These are phyloP conservation scores for Hevea brasiliensis DNA, from an alignment of 345 rosid genomes.

Conservation along the genomic window DNA sequence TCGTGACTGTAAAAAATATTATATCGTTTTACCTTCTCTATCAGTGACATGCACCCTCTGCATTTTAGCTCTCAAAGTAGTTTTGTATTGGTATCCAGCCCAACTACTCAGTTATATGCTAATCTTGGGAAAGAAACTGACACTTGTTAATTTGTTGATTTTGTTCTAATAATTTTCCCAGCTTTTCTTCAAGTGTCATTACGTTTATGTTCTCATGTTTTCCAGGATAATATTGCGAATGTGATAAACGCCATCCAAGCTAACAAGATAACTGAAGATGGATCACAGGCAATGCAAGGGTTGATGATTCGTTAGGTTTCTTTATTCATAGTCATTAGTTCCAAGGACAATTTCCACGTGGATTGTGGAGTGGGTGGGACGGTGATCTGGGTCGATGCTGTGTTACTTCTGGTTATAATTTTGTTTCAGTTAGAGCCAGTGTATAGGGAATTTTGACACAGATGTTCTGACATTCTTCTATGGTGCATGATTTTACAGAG, in stretches of 20 bases:
- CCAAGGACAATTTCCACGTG: not conserved
- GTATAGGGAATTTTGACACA: not conserved
- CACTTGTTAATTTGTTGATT: not conserved
- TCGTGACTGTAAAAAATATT: not conserved
- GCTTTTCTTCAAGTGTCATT: not conserved
- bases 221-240: slow-evolving; percentile 67
- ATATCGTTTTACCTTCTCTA: not conserved
- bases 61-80: not conserved
- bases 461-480: not conserved
- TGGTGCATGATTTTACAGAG: not conserved
- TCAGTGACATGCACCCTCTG: not conserved
- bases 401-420: not conserved
- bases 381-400: not conserved
- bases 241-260: slow-evolving; percentile 82
- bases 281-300: slow-evolving; percentile 70
- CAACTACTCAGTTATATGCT: not conserved
- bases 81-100: not conserved
- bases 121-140: not conserved
- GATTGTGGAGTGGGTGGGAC: not conserved
- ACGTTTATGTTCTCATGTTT: slow-evolving; percentile 9
- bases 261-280: slow-evolving; percentile 80
- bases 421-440: slow-evolving; percentile 1
- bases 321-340: not conserved
- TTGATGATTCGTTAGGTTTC: slow-evolving; percentile 48
- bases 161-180: not conserved